Conservation (phyloP, 2,329 filamentous ascomycete species). For the Elsinoe necatrix region DNA sequence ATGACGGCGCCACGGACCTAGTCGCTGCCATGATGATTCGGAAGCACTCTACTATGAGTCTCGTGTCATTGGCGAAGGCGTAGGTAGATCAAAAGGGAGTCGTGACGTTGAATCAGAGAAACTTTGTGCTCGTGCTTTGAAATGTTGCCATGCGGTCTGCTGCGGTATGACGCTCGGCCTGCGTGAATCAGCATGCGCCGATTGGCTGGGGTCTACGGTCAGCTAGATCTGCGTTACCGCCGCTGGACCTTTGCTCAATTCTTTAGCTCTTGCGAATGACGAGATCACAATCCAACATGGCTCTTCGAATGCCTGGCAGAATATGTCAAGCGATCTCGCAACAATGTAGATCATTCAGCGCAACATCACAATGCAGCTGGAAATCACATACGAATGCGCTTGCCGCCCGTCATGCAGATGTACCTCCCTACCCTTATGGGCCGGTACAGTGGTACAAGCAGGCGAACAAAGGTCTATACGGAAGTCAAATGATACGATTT, state of each 20-base stretch:
- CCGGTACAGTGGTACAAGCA: conserved; percentile 67
- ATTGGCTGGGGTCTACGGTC: not conserved
- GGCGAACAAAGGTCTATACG: conserved; percentile 52
- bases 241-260: too few relatives aligned
- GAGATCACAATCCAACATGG: not conserved
- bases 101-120: not conserved
- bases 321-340: not conserved
- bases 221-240: not conserved
- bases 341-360: conserved; percentile 26
- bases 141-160: conserved; percentile 9
- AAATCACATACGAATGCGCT: conserved; percentile 20
- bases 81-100: not conserved
- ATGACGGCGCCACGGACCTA: conserved; percentile 24
- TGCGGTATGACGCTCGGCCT: conserved; percentile 4
- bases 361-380: conserved; percentile 20
- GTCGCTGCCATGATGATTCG: conserved; percentile 25
- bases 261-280: not conserved
- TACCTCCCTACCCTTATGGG: conserved; percentile 61
- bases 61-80: not conserved
- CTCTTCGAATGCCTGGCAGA: not conserved
- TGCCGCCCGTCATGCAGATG: conserved; percentile 17
- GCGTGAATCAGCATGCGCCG: not conserved
- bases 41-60: not conserved
- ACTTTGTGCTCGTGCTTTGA: not conserved
- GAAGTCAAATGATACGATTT: conserved; percentile 60